Conservation (phyloP, 177 flowering plant species). For the Telopea speciosissima region DNA sequence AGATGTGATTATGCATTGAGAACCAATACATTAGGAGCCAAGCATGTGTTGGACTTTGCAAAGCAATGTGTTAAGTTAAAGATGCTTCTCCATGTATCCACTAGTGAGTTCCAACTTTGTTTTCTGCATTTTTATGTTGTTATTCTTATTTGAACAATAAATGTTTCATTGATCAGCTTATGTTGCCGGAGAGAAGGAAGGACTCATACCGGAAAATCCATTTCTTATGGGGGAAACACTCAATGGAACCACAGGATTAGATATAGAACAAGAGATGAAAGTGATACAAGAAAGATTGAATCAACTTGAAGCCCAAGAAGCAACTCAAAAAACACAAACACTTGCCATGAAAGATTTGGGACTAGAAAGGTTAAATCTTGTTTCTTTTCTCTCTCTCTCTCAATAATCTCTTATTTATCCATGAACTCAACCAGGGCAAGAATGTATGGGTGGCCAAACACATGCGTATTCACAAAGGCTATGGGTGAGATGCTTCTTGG, state of each 20-base stretch:
- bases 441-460: conserved; percentile 73
- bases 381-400: too few species aligned
- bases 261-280: conserved; percentile 47
- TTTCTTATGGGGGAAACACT: conserved; percentile 49
- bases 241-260: conserved; percentile 42
- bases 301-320: conserved; percentile 30
- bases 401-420: too few species aligned
- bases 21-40: too few species aligned
- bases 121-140: too few species aligned
- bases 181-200: conserved; percentile 53
- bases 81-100: too few species aligned
- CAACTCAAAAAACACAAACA: conserved; percentile 24
- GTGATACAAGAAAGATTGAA: conserved; percentile 35
- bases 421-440: conserved; percentile 30
- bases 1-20: too few species aligned
- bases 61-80: too few species aligned
- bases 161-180: conserved; percentile 37
- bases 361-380: too few species aligned
- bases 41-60: too few species aligned
- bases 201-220: conserved; percentile 44
- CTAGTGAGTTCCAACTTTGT: too few species aligned
- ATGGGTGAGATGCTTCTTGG: conserved; percentile 78
- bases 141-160: too few species aligned
- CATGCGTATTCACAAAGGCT: conserved; percentile 78
- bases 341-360: conserved; percentile 61